Conservation (phyloP, 2,329 filamentous ascomycete species). For the Aspergillus sp. region DNA sequence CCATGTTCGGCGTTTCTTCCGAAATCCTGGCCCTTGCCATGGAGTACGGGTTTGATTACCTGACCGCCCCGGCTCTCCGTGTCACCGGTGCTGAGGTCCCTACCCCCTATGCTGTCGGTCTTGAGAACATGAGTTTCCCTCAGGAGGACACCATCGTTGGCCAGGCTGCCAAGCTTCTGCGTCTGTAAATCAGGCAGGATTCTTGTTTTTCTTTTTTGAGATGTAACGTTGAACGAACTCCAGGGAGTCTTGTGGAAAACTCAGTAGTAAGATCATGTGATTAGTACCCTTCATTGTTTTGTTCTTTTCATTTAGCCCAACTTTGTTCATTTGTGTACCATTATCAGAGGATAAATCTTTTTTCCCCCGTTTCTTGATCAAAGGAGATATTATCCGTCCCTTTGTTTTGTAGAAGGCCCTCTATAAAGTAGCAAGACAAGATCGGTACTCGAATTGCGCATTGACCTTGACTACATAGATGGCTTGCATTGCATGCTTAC, state of each 20-base stretch:
- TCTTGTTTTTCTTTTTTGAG: neutral
- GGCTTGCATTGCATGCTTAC: no score
- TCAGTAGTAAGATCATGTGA: slow-evolving; percentile 27
- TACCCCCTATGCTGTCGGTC: slow-evolving; percentile 85
- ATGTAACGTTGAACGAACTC: slow-evolving; percentile 2
- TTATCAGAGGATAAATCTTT: slow-evolving; percentile 15
- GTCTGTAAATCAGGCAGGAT: slow-evolving; percentile 49
- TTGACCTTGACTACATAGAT: no score
- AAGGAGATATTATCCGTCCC: neutral
- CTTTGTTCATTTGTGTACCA: slow-evolving; percentile 15
- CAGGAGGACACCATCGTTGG: slow-evolving; percentile 79
- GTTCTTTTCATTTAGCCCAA: slow-evolving; percentile 3
- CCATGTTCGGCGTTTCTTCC: slow-evolving; percentile 82
- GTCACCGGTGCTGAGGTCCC: slow-evolving; percentile 96
- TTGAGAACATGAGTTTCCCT: slow-evolving; percentile 95
- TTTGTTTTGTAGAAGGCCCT: no score
- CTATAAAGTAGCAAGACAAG: no score
- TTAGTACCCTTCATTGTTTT: slow-evolving; percentile 27
- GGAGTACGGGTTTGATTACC: slow-evolving; percentile 98
- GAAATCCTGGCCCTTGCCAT: slow-evolving; percentile 92
- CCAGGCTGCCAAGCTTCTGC: slow-evolving; percentile 83
- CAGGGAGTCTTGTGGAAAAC: slow-evolving; percentile 11
- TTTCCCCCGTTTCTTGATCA: neutral
- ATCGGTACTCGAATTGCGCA: no score
- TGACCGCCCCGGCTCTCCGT: slow-evolving; percentile 86